Conservation (phyloP, 176 grass and related monocot species). For the Miscanthus lutarioriparius region DNA sequence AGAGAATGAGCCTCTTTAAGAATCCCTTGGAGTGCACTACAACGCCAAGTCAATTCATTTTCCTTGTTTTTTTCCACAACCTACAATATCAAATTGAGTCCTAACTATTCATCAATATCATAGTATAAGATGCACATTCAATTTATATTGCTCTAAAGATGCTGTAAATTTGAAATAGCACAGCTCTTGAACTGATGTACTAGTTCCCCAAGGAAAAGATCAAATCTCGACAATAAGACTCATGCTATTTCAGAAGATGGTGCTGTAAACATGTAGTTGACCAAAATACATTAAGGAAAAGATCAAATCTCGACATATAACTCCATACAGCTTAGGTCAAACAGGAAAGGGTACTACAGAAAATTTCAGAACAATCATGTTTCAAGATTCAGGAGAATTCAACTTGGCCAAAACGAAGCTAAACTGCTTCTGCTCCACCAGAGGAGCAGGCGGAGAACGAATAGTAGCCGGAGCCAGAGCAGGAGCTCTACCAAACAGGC, state of each 20-base stretch:
- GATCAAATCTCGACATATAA: slow-evolving; percentile 6
- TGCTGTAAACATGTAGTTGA: neutral
- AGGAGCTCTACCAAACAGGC: neutral
- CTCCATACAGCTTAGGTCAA: neutral
- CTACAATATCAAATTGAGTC: slow-evolving; percentile 46
- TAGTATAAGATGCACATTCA: slow-evolving; percentile 9
- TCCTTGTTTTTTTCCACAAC: slow-evolving; percentile 91
- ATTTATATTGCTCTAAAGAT: slow-evolving; percentile 14
- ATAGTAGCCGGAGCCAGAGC: neutral
- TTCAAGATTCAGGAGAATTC: neutral
- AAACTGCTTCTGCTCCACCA: neutral
- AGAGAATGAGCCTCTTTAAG: slow-evolving; percentile 91
- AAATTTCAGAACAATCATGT: neutral
- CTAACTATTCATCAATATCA: slow-evolving; percentile 27
- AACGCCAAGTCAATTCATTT: slow-evolving; percentile 65
- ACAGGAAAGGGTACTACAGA: neutral
- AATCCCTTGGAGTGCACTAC: slow-evolving; percentile 60
- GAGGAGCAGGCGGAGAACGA: neutral
- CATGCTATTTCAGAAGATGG: neutral
- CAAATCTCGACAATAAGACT: neutral
- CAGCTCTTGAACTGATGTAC: neutral
- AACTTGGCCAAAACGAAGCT: neutral
- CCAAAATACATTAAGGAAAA: slow-evolving; percentile 12
- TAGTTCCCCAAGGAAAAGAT: slow-evolving; percentile 30
- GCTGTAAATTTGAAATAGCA: neutral